Evolutionary conservation across 805 yeast species (phyloP), one percentile per base, ranked within the genome.

Genomic region (Blastobotrys americana): DNA sequence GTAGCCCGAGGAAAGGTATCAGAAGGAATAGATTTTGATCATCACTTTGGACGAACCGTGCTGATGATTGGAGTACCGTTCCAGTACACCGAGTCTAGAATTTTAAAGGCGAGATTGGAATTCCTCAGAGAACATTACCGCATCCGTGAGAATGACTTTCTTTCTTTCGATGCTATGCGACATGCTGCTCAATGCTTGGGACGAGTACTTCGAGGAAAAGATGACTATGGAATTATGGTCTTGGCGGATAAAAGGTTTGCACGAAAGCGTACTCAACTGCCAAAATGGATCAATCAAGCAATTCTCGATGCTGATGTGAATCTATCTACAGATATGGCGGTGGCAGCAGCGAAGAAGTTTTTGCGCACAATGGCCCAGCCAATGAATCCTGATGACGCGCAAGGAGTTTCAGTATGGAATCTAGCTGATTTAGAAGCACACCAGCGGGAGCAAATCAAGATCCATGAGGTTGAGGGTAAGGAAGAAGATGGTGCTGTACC

Each of bases 121-220:
- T 93, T 93, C 57, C 65, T 93, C 61, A 72, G 97, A 53, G 97
- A 93, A 60, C 89, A 88, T 57, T 90, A 78, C 61, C 94, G 88
- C 56, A 90, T 93, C 45, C 75, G 87, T 51, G 98, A 93, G 58
- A 88, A 86, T 59, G 98, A 93, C 58, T 93, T 93, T 60, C 63
- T 93, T 33, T 89, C 97, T 8, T 93, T 93, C 72, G 99, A 93
- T 66, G 99, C 99, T 10, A 93, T 93, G 98, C 78, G 99, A 60
- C 99, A 93, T 67, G 99, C 97, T 3, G 97, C 99, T 0, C 99
- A 93, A 64, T 93, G 99, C 66, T 67, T 93, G 58, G 99, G 99
- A 8, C 79, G 99, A 60, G 98, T 93, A 44, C 69, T 93, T 51
- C 78, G 99, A 69, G 99, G 99, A 53, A 93, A 93, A 62, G 97